Base-by-base conservation (phyloP, 2,329 filamentous ascomycete genomes). In the Phialophora tarda region DNA sequence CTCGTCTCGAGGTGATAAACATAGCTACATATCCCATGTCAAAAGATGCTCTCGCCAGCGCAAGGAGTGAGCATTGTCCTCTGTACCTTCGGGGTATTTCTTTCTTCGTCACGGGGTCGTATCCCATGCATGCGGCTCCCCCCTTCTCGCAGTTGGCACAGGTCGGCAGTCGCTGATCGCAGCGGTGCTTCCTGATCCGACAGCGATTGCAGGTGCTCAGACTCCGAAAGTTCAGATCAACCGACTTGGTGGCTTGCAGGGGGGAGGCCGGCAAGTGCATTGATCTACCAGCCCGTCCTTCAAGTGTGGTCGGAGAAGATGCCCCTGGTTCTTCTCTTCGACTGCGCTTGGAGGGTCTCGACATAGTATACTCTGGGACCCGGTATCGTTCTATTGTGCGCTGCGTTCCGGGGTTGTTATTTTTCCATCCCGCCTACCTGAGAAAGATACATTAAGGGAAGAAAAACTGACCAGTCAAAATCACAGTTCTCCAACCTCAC, bases 191-290 rank as follows among this genome's bases (percentile, higher is more conserved):
- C 7, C 41, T 47, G 6, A 47, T 47, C 41, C 41, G 41, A n/a
- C 41, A 47, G 41, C 41, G 41, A 47, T 47, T 47, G 41, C 41
- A 47, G n/a, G 41, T 47, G 41, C 41, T 47, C 41, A 47, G 7
- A 47, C 41, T 47, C 41, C 41, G 41, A 47, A 47, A 47, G 41
- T 47, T 47, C 41, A 47, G 7, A 47, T 47, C 41, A 47, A 7
- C 41, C 41, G 41, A 47, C 6, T 6, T 47, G n/a, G 41, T 47
- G 41, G n/a, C 41, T 47, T 47, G 41, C 3, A 6, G 41, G 2
- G 41, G n/a, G n/a, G 41, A n/a, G 12, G 41, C 41, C 12, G 41
- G 41, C 2, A 47, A 12, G 12, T 47, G 41, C 12, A 47, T 47
- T 2, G 41, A n/a, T 2, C 7, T 47, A 3, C 41, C 41, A 47